Percentiles rank a stretch among this genome's conserved stretches.
Evolutionary conservation across 257 asterid species (phyloP).

Genomic region (Ehretia macrophylla): DNA sequence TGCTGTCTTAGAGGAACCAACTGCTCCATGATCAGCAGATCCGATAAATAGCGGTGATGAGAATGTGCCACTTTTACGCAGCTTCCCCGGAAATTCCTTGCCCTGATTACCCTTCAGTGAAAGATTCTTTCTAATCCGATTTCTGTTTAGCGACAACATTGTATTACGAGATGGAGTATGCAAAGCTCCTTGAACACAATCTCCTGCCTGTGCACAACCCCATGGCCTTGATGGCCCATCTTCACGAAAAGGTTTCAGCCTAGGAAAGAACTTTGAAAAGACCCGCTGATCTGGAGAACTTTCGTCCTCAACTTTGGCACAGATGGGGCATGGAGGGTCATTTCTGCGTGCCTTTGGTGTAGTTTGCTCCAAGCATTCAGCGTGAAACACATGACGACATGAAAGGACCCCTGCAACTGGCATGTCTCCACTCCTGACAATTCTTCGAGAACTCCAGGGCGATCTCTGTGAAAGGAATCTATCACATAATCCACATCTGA

Average conservation of each 20-base stretch:
- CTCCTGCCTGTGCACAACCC: constrained; percentile 83
- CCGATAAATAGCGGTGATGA: constrained; percentile 54
- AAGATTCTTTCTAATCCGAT: constrained; percentile 52
- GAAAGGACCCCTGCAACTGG: constrained; percentile 91
- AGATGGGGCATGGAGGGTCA: constrained; percentile 93
- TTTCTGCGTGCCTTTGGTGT: constrained; percentile 73
- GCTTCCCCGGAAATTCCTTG: constrained; percentile 65
- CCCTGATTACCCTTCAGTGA: constrained; percentile 49
- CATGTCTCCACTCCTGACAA: constrained; percentile 83
- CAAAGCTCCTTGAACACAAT: constrained; percentile 83
- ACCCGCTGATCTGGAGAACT: constrained; percentile 52
- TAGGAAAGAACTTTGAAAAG: constrained; percentile 63
- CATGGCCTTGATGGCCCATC: constrained; percentile 72
- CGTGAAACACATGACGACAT: constrained; percentile 89
- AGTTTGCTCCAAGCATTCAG: constrained; percentile 89
- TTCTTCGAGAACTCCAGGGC: constrained; percentile 87
- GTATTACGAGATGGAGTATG: constrained; percentile 54
- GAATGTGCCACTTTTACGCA: constrained; percentile 53
- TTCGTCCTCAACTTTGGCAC: constrained; percentile 59
- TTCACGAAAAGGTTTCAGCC: constrained; percentile 58
- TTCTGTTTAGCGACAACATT: constrained; percentile 63
- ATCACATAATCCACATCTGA: constrained; percentile 79
- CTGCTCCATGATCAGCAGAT: constrained; percentile 46
- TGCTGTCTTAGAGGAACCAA: constrained; percentile 52
- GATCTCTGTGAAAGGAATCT: constrained; percentile 88